phyloP scores from a whole-genome alignment of 495 filamentous ascomycete species.

The Aspergillus egyptiacus region DNA sequence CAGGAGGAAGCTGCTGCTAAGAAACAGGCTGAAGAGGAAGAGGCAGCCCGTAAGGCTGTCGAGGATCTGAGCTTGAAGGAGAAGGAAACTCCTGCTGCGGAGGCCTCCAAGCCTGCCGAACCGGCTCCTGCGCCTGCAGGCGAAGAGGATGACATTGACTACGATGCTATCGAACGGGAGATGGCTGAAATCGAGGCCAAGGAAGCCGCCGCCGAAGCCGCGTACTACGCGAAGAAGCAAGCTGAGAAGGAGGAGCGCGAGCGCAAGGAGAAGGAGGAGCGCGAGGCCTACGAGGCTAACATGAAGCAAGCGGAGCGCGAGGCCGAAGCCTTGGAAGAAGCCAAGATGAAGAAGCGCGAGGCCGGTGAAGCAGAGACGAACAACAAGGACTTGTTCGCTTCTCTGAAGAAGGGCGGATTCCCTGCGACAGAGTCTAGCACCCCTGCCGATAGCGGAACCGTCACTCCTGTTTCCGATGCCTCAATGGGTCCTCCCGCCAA shows the following conservation, averaged over 20 bases:
- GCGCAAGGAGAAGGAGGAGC: slow-evolving; percentile 51
- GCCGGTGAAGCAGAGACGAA: slow-evolving; percentile 32
- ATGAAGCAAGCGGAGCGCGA: slow-evolving; percentile 54
- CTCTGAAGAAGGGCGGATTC: slow-evolving; percentile 49
- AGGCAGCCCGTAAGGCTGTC: slow-evolving; percentile 28
- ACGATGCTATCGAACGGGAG: slow-evolving; percentile 47
- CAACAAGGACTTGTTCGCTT: slow-evolving; percentile 46
- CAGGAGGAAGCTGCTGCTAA: slow-evolving; percentile 21
- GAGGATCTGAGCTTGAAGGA: slow-evolving; percentile 36
- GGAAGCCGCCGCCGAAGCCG: slow-evolving; percentile 54
- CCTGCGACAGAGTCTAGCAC: slow-evolving; percentile 43
- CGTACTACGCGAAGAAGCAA: slow-evolving; percentile 55
- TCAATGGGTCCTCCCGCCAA: slow-evolving; percentile 53
- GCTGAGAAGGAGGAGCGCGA: slow-evolving; percentile 57
- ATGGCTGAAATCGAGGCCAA: slow-evolving; percentile 52
- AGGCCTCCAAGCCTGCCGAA: slow-evolving; percentile 36
- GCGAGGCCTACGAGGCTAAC: slow-evolving; percentile 43
- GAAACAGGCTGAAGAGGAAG: slow-evolving; percentile 21
- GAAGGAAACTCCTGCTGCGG: slow-evolving; percentile 26
- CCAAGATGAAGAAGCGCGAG: slow-evolving; percentile 43
- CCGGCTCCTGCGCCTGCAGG: slow-evolving; percentile 26
- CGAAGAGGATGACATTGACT: slow-evolving; percentile 49
- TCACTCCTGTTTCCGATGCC: slow-evolving; percentile 50
- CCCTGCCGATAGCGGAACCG: slow-evolving; percentile 50
- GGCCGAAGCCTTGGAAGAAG: slow-evolving; percentile 52